Base-by-base conservation (phyloP, 192 early-diverging fungal species). In the Lobosporangium transversale region DNA sequence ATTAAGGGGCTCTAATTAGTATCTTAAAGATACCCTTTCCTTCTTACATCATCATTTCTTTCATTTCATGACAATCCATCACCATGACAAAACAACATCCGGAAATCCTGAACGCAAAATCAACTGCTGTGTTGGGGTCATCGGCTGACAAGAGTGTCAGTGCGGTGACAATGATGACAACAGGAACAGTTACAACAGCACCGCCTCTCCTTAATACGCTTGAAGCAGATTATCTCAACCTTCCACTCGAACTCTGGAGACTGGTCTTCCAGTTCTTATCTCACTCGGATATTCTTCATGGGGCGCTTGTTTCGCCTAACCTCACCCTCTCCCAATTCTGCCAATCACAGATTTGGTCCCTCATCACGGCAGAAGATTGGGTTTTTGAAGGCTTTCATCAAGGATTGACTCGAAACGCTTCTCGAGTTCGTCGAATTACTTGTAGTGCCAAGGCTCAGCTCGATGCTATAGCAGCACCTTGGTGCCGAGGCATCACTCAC, bases 311-410 rank as follows among this genome's bases (percentile, higher is more conserved):
- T 18, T 62, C 60, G 7, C 43, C 53, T 21, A 52, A 24, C 1
- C n/a, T 26, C 24, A 18, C 58, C 26, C 33, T 71, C 24, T 71
- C 69, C 4, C 69, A 48, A 26, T 71, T 48, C 29, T 71, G 69
- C 15, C 69, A 71, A 15, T 63, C 69, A 12, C 59, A 63, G 47
- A 71, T 71, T 30, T 71, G 69, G 69, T 43, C 60, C 47, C 53
- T 33, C 6, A 10, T 71, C 4, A 37, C 37, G 8, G 53, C 53
- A 3, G 69, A 71, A 12, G 69, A 71, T 20, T 71, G 69, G 69
- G 54, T 58, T 21, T 51, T 58, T 32, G 60, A 62, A 32, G 54
- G 69, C 9, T 15, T 63, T 26, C 45, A 52, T 37, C 53, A 63
- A 32, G 69, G 69, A 2, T 48, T 71, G 10, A 14, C 45, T 23